Base-by-base conservation (phyloP, 768 basidiomycete genomes). In the Rhizopogon vulgaris region DNA sequence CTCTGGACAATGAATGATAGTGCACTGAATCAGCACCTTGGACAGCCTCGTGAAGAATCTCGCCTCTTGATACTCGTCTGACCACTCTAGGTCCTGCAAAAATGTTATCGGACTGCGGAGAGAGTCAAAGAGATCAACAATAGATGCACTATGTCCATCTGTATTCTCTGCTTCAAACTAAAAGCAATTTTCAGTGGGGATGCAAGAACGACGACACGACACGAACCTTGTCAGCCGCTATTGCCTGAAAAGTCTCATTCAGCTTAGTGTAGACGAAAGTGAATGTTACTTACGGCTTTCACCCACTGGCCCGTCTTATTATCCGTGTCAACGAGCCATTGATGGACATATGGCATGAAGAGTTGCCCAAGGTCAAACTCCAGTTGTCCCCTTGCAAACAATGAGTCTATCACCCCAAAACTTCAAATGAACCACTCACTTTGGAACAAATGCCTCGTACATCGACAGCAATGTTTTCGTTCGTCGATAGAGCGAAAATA, bases 231-330 rank as follows among this genome's bases (percentile, higher is more conserved):
- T 95, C 93, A 0, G 84, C 83, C 22, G 82, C 78, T 56, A 95
- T 85, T 17, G 93, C 92, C 82, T 90, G 61, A 6, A 52, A 38
- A 55, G 24, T 17, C 38, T 52, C 18, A 18, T 38, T 58, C 52
- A 53, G 55, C 36, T 54, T 25, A 55, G 32, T 17, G 18, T 12
- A 48, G 48, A 40, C 18, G 18, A 49, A 10, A 28, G 1, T n/a
- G 25, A 30, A 17, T 34, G 38, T 46, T 2, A 78, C 90, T 68
- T 56, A 92, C 90, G 55, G 86, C 85, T 65, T 94, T 81, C 5
- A 97, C 95, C 96, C 96, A 99, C 55, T 93, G 86, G 41, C 79
- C 78, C 7, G 95, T 97, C 74, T 92, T 95, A 52, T 74, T 81
- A 58, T 94, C 89, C 0, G 91, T 96, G 53, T 86, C 85, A n/a